These are phyloP conservation scores for Saussurea involucrata DNA, from an alignment of 129 eudicot genomes.

Conservation along the genomic window DNA sequence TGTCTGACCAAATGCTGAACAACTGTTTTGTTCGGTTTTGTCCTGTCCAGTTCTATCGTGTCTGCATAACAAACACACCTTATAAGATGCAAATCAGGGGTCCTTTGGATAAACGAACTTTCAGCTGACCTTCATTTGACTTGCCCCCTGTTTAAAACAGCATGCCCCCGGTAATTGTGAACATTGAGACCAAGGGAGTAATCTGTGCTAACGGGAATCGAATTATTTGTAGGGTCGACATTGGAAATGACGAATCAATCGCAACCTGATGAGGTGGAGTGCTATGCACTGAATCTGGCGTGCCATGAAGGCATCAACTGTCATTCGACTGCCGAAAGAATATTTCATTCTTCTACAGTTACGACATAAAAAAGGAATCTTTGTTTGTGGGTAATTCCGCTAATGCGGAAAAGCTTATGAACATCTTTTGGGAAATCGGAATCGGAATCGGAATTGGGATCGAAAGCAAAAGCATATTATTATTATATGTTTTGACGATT, in stretches of 20 bases:
- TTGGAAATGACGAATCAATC: constrained; percentile 33
- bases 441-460: neutral
- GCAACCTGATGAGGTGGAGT: constrained; percentile 25
- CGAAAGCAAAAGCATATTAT: neutral
- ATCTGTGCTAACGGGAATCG: neutral
- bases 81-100: neutral
- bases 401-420: neutral
- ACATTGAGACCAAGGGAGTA: neutral
- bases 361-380: constrained; percentile 15
- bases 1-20: too few relatives aligned
- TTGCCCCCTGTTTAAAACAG: neutral
- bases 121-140: neutral
- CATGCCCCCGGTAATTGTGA: neutral
- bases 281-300: constrained; percentile 31
- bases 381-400: neutral
- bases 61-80: too few relatives aligned
- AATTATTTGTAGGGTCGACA: constrained; percentile 36
- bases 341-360: constrained; percentile 27
- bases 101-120: neutral
- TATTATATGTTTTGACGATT: neutral
- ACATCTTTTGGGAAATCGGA: constrained; percentile 11
- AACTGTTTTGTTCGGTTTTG: too few relatives aligned
- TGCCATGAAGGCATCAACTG: constrained; percentile 42
- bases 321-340: constrained; percentile 28
- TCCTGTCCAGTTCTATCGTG: too few relatives aligned